Base-by-base conservation (phyloP, 192 early-diverging fungal genomes). In the Lobosporangium transversale region DNA sequence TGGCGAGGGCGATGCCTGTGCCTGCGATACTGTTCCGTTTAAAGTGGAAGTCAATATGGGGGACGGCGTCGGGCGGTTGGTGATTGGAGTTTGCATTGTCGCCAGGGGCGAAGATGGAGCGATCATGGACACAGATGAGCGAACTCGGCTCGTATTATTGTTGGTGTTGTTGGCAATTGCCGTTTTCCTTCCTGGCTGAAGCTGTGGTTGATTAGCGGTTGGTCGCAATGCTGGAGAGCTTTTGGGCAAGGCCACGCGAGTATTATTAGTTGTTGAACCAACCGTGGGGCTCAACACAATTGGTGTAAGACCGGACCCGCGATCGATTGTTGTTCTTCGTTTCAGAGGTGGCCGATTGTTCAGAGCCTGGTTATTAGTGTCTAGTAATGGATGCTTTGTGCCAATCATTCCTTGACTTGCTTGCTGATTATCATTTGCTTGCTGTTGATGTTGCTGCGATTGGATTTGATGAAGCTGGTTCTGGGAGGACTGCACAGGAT, bases 1-100 rank as follows among this genome's bases (percentile, higher is more conserved):
- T 44, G 73, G 73, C 17, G 73, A 76, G 0, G 73, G 64, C 15
- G 59, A 76, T 6, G 73, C 53, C 15, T 76, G 63, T 30, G 51
- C 29, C 29, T 31, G 1, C 2, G 40, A 24, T 26, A 31, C 58
- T 11, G 20, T 20, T 24, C 56, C n/a, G 24, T 54, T 55, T 2
- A 43, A 54, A 4, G 62, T 75, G 20, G 62, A 65, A 9, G 56
- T 65, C 62, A 75, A 20, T 20, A 66, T 66, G 2, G 70, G 70
- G 0, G 70, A 75, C 0, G 62, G 62, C 5, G 61, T 73, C 0
- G 62, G 58, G 11, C 57, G 31, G 45, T 27, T 53, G 24, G 12
- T 66, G 42, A 27, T 37, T 9, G 70, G 44, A 45, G 49, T 61
- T 1, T 53, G 49, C 26, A 53, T 48, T n/a, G n/a, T n/a, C 7